These are phyloP conservation scores for Geopyxis carbonaria DNA, from an alignment of 495 filamentous ascomycete genomes.

Conservation along the genomic window DNA sequence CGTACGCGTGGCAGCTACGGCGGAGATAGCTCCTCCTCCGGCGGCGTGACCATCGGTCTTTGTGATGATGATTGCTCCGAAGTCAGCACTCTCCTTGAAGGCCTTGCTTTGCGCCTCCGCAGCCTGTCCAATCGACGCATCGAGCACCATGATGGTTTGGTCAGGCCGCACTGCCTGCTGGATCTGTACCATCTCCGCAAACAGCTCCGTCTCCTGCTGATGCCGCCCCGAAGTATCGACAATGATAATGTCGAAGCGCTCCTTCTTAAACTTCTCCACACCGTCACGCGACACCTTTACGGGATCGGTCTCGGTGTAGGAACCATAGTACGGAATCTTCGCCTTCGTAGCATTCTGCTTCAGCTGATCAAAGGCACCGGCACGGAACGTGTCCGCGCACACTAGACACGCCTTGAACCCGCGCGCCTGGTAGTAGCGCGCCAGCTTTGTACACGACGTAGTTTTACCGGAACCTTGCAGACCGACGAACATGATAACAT, in stretches of 20 bases:
- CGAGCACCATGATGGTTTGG: constrained; percentile 96
- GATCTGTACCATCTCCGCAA: constrained; percentile 97
- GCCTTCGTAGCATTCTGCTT: constrained; percentile 98
- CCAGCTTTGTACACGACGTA: constrained; percentile 94
- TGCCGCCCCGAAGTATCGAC: constrained; percentile 93
- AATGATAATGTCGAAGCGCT: constrained; percentile 95
- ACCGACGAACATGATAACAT: constrained; percentile 99
- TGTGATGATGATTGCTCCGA: constrained; percentile 96
- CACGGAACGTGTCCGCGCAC: constrained; percentile 96
- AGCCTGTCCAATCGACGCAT: constrained; percentile 88
- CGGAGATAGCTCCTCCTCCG: constrained; percentile 94
- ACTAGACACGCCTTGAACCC: constrained; percentile 91
- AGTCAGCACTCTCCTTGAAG: constrained; percentile 95
- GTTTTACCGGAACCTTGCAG: constrained; percentile 95
- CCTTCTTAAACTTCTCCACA: constrained; percentile 98
- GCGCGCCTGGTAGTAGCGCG: constrained; percentile 80
- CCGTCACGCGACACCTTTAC: constrained; percentile 83
- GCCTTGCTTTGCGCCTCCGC: constrained; percentile 87
- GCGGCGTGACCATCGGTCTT: constrained; percentile 94
- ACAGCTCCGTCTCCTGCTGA: constrained; percentile 83
- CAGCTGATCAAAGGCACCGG: constrained; percentile 93
- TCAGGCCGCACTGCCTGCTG: constrained; percentile 80
- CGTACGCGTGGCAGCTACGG: constrained; percentile 88
- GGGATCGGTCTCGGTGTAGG: constrained; percentile 86
- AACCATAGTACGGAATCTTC: constrained; percentile 97